phyloP scores from a whole-genome alignment of 140 eudicot genomes.

The Oenanthe javanica region DNA sequence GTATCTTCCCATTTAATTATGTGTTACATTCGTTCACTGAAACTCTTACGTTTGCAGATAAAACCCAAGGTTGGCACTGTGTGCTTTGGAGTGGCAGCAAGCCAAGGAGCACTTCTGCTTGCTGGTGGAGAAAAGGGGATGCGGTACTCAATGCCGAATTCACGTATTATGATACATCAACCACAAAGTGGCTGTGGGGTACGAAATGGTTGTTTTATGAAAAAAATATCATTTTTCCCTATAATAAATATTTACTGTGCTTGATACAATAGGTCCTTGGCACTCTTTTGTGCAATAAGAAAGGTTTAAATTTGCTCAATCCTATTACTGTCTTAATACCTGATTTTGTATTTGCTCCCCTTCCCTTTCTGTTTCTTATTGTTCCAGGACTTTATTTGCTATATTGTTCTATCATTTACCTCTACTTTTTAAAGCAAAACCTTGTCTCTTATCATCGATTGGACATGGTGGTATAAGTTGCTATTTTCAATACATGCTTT shows the following conservation, averaged over 20 bases:
- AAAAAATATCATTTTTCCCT: background rate
- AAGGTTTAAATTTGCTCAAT: background rate
- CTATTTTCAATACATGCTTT: background rate
- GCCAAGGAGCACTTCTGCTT: constrained; percentile 89
- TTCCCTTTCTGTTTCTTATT: background rate
- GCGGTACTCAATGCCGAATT: constrained; percentile 97
- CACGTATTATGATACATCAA: constrained; percentile 94
- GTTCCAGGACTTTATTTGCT: background rate
- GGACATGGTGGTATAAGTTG: background rate
- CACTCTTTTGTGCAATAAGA: background rate
- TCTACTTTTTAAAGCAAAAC: background rate
- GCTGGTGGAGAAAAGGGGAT: constrained; percentile 99
- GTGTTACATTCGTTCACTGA: background rate
- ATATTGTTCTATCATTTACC: background rate
- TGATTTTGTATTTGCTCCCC: background rate
- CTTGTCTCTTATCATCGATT: background rate
- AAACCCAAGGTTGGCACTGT: constrained; percentile 98
- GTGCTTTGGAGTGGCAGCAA: constrained; percentile 91
- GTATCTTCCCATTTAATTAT: background rate
- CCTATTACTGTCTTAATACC: background rate
- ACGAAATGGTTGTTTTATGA: constrained; percentile 18
- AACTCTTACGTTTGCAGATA: constrained; percentile 34
- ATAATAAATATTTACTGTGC: background rate
- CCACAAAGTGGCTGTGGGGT: constrained; percentile 95
- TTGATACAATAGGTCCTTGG: background rate